phyloP scores from a whole-genome alignment of 2,329 filamentous ascomycete species.

The Talaromyces amestolkiae region DNA sequence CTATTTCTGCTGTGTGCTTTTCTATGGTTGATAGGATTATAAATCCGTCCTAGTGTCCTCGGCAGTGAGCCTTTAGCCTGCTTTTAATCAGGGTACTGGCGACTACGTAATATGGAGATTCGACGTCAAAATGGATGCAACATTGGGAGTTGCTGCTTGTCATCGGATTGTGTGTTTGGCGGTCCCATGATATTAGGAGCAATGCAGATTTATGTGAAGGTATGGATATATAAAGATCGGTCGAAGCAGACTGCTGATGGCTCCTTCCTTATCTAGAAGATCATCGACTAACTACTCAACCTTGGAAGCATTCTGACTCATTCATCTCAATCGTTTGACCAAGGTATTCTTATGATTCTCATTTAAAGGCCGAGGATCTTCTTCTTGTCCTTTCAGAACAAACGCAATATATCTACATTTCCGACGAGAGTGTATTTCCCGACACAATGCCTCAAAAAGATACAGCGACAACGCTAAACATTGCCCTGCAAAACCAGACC shows the following conservation, averaged over 20 bases:
- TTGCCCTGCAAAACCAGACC: conserved; percentile 66
- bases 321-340: not conserved
- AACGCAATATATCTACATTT: not conserved
- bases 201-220: not conserved
- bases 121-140: not conserved
- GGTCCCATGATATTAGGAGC: not conserved
- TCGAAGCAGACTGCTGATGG: not conserved
- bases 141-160: not conserved
- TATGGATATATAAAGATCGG: not conserved
- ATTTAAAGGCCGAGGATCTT: not conserved
- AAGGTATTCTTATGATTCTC: not conserved
- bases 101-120: not conserved
- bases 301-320: conserved; percentile 4
- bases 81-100: not conserved
- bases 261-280: not conserved
- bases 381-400: not conserved
- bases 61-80: conserved; percentile 1
- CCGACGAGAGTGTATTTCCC: too few species aligned
- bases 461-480: conserved; percentile 47
- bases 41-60: not conserved
- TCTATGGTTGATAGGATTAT: conserved; percentile 7
- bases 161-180: not conserved
- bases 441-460: conserved; percentile 8
- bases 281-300: not conserved
- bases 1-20: not conserved